Base-by-base conservation (phyloP, 257 asterid species). In the Primulina huaijiensis region DNA sequence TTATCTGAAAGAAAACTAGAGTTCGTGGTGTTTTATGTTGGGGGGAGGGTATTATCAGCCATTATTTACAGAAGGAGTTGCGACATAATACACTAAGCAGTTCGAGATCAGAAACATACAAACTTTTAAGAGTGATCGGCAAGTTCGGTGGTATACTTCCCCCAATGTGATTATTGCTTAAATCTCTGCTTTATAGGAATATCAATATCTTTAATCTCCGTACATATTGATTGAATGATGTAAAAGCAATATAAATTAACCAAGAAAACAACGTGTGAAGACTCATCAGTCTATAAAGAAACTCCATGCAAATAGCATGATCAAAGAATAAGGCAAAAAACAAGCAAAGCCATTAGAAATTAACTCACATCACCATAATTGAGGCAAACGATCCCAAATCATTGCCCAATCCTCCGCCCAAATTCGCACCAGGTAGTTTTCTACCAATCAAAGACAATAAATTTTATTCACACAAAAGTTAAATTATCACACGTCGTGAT, bases 161-260 rank as follows among this genome's bases (percentile, higher is more conserved):
- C 14, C 95, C 97, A 62, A 93, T 93, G 31, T 82, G 95, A 81
- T 93, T 93, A 88, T 83, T 74, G 70, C 97, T 84, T 30, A 93
- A 76, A 80, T 93, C 85, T 73, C 99, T 90, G 88, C 62, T 46
- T 70, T 68, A 31, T 30, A 71, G 29, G 62, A 64, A 60, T 31
- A 72, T 64, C 17, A 65, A 53, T 62, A 70, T 69, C 62, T 53
- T 68, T 71, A 65, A 53, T 64, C 31, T 70, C 62, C 40, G 21
- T 3, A 76, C 60, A 62, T 34, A 52, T 67, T 34, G 56, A 20
- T 66, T 55, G 65, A 33, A 64, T 57, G 17, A 58, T 11, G 62
- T 34, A 37, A 43, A 61, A 9, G 31, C 7, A 25, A 65, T 68
- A 23, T 23, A 57, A 37, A 12, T 10, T n/a, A 57, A 20, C 21